Conservation (phyloP, 345 rosid species). For the Cardiospermum halicacabum region DNA sequence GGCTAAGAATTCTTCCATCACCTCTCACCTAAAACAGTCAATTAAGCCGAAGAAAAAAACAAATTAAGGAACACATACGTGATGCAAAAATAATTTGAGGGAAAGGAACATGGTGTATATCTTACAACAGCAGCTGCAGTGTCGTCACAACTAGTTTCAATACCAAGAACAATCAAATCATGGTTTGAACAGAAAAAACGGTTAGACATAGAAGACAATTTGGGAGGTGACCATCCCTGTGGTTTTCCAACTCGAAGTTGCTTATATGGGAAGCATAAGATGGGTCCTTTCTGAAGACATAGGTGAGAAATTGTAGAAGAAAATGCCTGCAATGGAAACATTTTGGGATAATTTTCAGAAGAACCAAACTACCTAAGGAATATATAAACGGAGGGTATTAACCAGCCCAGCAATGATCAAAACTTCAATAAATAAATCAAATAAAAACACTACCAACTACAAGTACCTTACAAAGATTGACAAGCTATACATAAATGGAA, state of each 20-base stretch:
- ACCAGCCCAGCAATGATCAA: too few species aligned
- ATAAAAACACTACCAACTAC: too few species aligned
- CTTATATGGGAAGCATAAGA: conserved; percentile 12
- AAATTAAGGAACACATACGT: not conserved
- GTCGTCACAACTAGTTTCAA: conserved; percentile 96
- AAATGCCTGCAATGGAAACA: conserved; percentile 21
- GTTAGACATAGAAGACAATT: conserved; percentile 19
- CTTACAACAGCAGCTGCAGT: conserved; percentile 94
- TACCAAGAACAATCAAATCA: conserved; percentile 78
- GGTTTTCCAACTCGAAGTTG: conserved; percentile 9
- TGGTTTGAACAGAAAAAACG: conserved; percentile 26
- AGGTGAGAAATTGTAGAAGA: conserved; percentile 48
- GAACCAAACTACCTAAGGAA: too few species aligned
- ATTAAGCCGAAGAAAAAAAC: not conserved
- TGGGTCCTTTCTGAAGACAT: conserved; percentile 25
- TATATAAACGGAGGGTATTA: too few species aligned
- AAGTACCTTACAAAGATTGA: too few species aligned
- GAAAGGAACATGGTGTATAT: not conserved
- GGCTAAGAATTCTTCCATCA: conserved; percentile 83
- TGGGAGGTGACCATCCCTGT: conserved; percentile 8
- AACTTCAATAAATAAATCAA: too few species aligned
- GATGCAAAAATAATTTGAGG: not conserved
- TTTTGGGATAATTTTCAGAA: too few species aligned
- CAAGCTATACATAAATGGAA: too few species aligned
- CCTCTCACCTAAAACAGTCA: conserved; percentile 60